Evolutionary conservation across 306 rosid species (phyloP).

Genomic region (Trichosanthes cucumerina): DNA sequence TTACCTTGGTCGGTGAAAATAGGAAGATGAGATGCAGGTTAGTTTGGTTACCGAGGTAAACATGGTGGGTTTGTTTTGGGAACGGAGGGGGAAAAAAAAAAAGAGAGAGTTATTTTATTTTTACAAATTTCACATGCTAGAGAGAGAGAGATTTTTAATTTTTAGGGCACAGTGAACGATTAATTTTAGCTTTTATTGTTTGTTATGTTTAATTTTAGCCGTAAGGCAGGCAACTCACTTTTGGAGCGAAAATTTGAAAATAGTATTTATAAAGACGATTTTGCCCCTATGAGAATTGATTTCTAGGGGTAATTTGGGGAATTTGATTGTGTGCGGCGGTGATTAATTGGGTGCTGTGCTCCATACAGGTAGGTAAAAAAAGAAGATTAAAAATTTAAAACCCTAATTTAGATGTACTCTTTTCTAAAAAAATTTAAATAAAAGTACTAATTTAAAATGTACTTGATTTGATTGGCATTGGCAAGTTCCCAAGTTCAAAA

Average conservation of each 20-base stretch:
- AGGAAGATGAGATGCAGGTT: constrained; percentile 21
- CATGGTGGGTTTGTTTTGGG: constrained; percentile 88
- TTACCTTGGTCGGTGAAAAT: constrained; percentile 32
- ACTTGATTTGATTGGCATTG: background rate
- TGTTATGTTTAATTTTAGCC: background rate
- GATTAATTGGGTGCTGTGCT: background rate
- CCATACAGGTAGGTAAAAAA: background rate
- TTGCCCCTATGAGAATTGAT: background rate
- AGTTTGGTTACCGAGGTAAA: constrained; percentile 59
- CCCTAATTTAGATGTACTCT: background rate
- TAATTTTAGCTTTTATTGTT: background rate
- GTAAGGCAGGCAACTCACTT: background rate
- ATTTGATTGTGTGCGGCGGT: background rate
- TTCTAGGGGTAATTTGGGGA: background rate
- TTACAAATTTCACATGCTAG: background rate
- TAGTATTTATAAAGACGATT: background rate
- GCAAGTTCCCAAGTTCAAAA: background rate
- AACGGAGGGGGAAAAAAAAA: background rate
- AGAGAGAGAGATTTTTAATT: background rate
- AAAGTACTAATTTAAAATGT: background rate
- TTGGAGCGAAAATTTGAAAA: background rate
- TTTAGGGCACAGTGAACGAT: constrained; percentile 2
- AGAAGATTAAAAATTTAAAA: background rate
- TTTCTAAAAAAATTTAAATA: background rate
- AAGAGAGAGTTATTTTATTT: background rate